These are phyloP conservation scores for Aplosporella prunicola DNA, from an alignment of 2,329 filamentous ascomycete species.

Conservation along the genomic window DNA sequence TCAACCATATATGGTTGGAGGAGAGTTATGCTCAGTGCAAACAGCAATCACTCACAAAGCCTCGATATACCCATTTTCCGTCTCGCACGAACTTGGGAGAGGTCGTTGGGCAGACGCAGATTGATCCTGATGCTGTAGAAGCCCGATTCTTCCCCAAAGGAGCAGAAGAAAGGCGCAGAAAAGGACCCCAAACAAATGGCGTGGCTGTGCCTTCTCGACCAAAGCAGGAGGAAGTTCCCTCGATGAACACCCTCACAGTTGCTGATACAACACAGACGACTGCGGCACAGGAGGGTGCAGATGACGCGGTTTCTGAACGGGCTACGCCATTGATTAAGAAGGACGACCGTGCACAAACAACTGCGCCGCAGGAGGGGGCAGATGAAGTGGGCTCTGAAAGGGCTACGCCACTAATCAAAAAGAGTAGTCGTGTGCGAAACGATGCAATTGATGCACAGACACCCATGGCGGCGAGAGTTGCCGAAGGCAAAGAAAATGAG, in stretches of 20 bases:
- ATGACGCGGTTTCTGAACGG: constrained; percentile 16
- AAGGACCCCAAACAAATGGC: not conserved
- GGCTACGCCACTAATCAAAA: no score
- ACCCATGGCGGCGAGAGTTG: constrained; percentile 36
- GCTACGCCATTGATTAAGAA: constrained; percentile 20
- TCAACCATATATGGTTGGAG: constrained; percentile 96
- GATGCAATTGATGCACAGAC: constrained; percentile 37
- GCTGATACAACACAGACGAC: no score
- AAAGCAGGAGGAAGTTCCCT: not conserved
- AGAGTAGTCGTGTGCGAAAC: no score
- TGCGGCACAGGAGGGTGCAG: constrained; percentile 4
- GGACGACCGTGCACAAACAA: constrained; percentile 19
- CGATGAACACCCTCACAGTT: no score
- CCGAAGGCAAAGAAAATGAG: constrained; percentile 66
- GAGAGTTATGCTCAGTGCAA: constrained; percentile 91
- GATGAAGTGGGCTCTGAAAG: no score
- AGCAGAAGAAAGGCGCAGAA: not conserved
- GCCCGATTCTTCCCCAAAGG: constrained; percentile 49
- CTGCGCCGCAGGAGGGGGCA: no score
- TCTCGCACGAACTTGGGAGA: constrained; percentile 84
- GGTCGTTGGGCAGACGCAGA: constrained; percentile 78
- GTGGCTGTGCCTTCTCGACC: not conserved
- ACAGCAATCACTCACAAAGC: constrained; percentile 59
- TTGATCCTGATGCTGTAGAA: constrained; percentile 65
- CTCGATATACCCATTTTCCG: constrained; percentile 79